Base-by-base conservation (phyloP, 1,284 basidiomycete species). In the Ganoderma meredithae region DNA sequence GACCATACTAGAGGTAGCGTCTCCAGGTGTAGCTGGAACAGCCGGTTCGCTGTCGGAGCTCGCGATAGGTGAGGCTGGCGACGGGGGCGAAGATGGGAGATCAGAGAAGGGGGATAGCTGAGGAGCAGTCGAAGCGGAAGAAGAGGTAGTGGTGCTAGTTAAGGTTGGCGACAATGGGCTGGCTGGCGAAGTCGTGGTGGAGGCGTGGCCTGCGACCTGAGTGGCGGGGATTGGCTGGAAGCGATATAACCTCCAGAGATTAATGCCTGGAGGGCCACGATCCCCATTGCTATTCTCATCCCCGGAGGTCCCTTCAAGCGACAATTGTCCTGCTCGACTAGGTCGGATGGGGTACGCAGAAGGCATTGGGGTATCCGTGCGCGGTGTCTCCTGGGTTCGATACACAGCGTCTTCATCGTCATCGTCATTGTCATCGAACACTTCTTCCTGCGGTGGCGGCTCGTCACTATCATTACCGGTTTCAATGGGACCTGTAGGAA, bases 181-280 rank as follows among this genome's bases (percentile, higher is more conserved):
- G 31, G 69, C 25, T 52, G 72, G 60, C 33, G 73, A 49, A 36
- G 73, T 72, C 72, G 72, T 74, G 73, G 71, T 27, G 27, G 73
- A 71, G 64, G 72, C 76, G 63, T 75, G 75, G 47, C 67, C 70
- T 43, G 69, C 72, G 22, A 70, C 69, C 33, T 73, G 71, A 52
- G 76, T 77, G 4, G 83, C 79, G n/a, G 79, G 77, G 70, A 92
- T 88, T 43, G 90, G 84, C 9, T 90, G 90, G 81, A 93, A 94
- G 44, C 91, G 85, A 76, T 93, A 93, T 74, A 93, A 80, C 68
- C 93, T 83, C 93, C 92, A 94, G 86, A 92, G 91, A 76, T 93
- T 93, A 68, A 93, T 88, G 17, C 90, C 84, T 49, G 73, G 74
- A 33, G 73, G 72, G 53, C 69, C 71, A 47, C 71, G 72, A 56